Conservation (phyloP, 169 alveolate species). For the Cryptosporidium meleagridis region DNA sequence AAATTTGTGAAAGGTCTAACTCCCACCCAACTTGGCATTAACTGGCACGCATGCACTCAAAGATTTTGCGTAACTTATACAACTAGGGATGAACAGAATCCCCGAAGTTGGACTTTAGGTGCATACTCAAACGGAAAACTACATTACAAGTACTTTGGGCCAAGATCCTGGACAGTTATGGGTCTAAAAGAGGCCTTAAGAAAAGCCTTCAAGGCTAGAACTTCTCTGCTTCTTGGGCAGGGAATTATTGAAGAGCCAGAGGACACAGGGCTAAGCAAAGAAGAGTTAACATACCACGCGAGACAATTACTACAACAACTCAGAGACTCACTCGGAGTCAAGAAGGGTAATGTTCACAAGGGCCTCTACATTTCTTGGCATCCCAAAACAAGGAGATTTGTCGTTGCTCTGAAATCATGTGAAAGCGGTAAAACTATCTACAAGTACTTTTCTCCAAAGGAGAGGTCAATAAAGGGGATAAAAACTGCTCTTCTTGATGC, state of each 20-base stretch:
- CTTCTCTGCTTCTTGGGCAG: constrained; percentile 61
- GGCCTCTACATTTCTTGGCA: constrained; percentile 75
- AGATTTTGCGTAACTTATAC: constrained; percentile 71
- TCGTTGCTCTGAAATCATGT: constrained; percentile 65
- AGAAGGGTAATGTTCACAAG: constrained; percentile 70
- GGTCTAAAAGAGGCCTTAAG: constrained; percentile 66
- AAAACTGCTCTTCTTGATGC: constrained; percentile 71
- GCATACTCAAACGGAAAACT: constrained; percentile 71
- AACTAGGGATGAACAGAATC: constrained; percentile 73
- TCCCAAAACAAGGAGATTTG: constrained; percentile 73
- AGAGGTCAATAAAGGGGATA: constrained; percentile 70
- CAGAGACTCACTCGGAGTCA: constrained; percentile 65
- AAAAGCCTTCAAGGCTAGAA: constrained; percentile 71
- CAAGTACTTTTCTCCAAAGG: constrained; percentile 73
- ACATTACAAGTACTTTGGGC: constrained; percentile 70
- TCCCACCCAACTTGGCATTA: constrained; percentile 63
- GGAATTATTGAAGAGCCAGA: constrained; percentile 75
- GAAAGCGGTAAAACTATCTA: constrained; percentile 72
- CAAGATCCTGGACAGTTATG: constrained; percentile 74
- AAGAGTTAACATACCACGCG: constrained; percentile 67
- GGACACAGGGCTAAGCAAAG: constrained; percentile 72
- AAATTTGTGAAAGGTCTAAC: constrained; percentile 67
- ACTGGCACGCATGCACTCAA: constrained; percentile 74
- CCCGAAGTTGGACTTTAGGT: constrained; percentile 71
- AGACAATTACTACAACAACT: constrained; percentile 68